Base-by-base conservation (phyloP, 176 grass and related monocot species). In the Elaeis guineensis region DNA sequence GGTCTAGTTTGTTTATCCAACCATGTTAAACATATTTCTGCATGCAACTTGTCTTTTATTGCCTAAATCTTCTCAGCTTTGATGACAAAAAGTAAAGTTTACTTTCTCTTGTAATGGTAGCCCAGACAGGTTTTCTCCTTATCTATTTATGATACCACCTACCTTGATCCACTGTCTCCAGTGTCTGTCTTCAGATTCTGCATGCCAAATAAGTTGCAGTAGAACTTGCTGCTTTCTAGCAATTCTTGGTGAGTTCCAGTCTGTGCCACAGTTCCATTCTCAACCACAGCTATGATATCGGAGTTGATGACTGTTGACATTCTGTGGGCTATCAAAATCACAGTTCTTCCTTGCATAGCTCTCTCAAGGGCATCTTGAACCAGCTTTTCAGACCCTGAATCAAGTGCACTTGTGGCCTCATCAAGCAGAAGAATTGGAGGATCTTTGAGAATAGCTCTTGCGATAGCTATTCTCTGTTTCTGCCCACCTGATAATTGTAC, bases 371-470 rank as follows among this genome's bases (percentile, higher is more conserved):
- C 85, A 49, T 79, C 75, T 66, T 87, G 85, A 26, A 87, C 75
- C 52, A 76, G 39, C 75, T 76, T 83, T 66, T 87, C 85, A 15
- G 85, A 89, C 71, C 80, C 85, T 16, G 85, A 83, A 78, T 89
- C 85, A 50, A 89, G 85, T 6, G 85, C 85, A 58, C 85, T 89
- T 49, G 77, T 89, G 15, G 85, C 72, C 74, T 89, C 85, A 50
- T 89, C 85, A 18, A 89, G 85, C 49, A 89, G 80, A 53, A 89
- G 76, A 58, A 89, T 89, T 5, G 80, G 80, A 16, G 85, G 77
- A 65, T 89, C 61, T 66, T 83, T 89, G 6, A 89, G 64, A 49
- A 89, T 80, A 14, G 80, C 80, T 60, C 80, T 75, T 66, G 80
- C 80, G 17, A 89, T 89, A 0, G 80, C 85, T 77, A 89, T 77